Evolutionary conservation across 2,329 filamentous ascomycete genomes (phyloP).

Genomic region (Zymoseptoria passerinii): DNA sequence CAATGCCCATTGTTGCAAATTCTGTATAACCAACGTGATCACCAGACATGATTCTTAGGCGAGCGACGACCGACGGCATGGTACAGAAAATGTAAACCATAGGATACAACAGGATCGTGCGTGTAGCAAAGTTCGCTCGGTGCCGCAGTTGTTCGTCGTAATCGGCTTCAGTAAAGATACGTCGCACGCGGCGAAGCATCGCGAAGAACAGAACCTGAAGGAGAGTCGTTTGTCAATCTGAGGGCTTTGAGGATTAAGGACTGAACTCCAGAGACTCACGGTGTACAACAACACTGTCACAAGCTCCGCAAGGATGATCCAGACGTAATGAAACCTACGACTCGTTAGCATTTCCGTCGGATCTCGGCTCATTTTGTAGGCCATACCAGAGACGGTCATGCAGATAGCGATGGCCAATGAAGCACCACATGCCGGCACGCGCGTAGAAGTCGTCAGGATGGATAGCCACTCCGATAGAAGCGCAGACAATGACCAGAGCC

Average conservation of each 20-base stretch:
- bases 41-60: slow-evolving; percentile 51
- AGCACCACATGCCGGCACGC: slow-evolving; percentile 59
- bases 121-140: slow-evolving; percentile 43
- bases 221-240: not conserved
- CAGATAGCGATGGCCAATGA: slow-evolving; percentile 43
- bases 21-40: slow-evolving; percentile 28
- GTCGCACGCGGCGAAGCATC: slow-evolving; percentile 16
- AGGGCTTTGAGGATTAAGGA: not conserved
- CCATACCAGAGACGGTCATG: slow-evolving; percentile 45
- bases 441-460: slow-evolving; percentile 47
- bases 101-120: slow-evolving; percentile 51
- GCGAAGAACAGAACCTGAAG: slow-evolving; percentile 18
- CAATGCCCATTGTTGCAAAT: slow-evolving; percentile 44
- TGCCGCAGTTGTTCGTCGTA: slow-evolving; percentile 24
- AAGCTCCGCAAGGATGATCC: slow-evolving; percentile 50
- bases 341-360: not conserved
- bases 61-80: slow-evolving; percentile 53
- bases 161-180: slow-evolving; percentile 11
- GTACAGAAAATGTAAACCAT: slow-evolving; percentile 61
- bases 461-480: slow-evolving; percentile 43
- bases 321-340: slow-evolving; percentile 49
- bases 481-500: slow-evolving; percentile 51
- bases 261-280: not conserved
- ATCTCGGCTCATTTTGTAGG: not conserved
- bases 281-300: slow-evolving; percentile 44